Conservation (phyloP, 306 rosid species). For the Alnus rubra region DNA sequence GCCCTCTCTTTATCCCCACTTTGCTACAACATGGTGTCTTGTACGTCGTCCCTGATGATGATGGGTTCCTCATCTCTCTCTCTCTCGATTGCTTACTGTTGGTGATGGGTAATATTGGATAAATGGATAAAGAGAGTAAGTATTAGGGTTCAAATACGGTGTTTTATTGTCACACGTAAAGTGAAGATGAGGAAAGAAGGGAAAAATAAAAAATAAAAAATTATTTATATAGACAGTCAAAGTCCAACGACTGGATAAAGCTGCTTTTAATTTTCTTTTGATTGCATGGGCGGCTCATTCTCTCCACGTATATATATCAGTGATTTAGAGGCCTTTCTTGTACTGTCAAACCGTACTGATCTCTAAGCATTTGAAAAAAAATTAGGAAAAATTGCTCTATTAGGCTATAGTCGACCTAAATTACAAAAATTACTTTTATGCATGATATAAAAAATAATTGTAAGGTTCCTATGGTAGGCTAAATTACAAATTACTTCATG, state of each 20-base stretch:
- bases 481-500: no score
- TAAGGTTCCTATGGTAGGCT: no score
- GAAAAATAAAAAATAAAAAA: neutral
- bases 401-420: no score
- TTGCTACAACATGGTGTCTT: slow-evolving; percentile 56
- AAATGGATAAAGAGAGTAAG: neutral
- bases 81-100: neutral
- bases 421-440: no score
- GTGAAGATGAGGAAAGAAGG: neutral
- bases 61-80: slow-evolving; percentile 27
- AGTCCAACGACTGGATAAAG: neutral
- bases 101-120: neutral
- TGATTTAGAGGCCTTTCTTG: no score
- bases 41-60: neutral
- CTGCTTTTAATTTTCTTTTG: neutral
- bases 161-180: neutral
- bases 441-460: no score
- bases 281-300: neutral
- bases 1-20: slow-evolving; percentile 75
- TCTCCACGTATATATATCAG: neutral
- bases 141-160: neutral
- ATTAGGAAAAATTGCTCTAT: no score
- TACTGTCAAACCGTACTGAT: no score
- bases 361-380: no score
- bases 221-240: neutral